Evolutionary conservation across 805 yeast species (phyloP), one percentile per base, ranked within the genome.

Genomic region (Starmerella apicola): DNA sequence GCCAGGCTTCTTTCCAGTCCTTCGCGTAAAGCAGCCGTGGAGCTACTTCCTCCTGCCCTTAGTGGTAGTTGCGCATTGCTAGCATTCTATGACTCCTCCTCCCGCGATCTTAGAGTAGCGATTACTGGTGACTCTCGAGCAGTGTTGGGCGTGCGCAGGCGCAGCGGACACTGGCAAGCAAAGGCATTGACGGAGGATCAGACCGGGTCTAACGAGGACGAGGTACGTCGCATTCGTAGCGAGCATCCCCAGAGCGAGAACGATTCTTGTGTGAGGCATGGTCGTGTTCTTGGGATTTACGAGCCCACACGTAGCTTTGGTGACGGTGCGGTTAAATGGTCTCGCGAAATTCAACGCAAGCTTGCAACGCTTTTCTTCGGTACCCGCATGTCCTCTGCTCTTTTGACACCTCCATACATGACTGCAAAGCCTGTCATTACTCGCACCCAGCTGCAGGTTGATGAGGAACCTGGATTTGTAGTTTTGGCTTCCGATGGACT

Each of bases 291-390:
- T 50, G 98, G 98, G 0, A 76, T 91, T 9, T 69, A 91, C 46
- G 97, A 91, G 60, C 98, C 98, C 12, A 75, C 95, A 0, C 70
- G 98, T 53, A 94, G 97, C 1, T 91, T 91, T 66, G 98, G 98
- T 35, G 98, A 91, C 60, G 94, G 95, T 43, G 72, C 95, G 45
- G 91, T 84, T 57, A 91, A 91, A 57, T 71, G 94, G 67, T 74
- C 85, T 24, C 66, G 67, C 27, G 74, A 77, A 18, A 70, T 83
- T 41, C 96, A 93, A 53, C 78, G 78, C 35, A 63, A 69, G 42
- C 68, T 81, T 19, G 78, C 82, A 51, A 70, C 78, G 45, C 77
- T 76, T 51, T 78, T 85, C 50, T 86, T 88, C 57, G 93, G 95
- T 26, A 71, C 88, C 56, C 63, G 71, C 42, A 52, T 62, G 15